Evolutionary conservation across 352 stramenopile species (phyloP).

Genomic region (Globisporangium okanoganense): DNA sequence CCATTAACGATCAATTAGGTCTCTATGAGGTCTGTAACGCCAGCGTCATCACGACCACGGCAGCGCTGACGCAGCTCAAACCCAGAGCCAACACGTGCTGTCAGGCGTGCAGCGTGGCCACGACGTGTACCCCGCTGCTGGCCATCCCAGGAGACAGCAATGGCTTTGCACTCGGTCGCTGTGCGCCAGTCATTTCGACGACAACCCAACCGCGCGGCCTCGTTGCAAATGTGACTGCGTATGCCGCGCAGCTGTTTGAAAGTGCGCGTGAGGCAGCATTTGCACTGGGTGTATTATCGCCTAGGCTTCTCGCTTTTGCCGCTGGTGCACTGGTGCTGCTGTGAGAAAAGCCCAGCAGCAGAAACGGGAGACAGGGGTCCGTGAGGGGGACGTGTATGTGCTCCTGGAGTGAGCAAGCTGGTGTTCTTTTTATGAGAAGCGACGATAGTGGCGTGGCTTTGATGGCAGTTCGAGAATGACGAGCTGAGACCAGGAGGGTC

Average conservation of each 20-base stretch:
- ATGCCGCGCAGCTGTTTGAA: neutral
- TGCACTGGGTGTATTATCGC: neutral
- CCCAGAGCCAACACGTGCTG: slow-evolving; percentile 2
- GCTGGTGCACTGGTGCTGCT: neutral
- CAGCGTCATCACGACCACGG: slow-evolving; percentile 2
- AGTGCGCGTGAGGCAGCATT: neutral
- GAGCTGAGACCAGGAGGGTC: too few species aligned
- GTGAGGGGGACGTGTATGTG: neutral
- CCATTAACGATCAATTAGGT: neutral
- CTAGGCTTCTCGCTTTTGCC: neutral
- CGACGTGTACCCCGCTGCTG: slow-evolving; percentile 3
- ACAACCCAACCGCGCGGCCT: neutral
- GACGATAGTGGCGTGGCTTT: too few species aligned
- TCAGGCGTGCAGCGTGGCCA: slow-evolving; percentile 4
- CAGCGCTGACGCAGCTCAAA: slow-evolving; percentile 3
- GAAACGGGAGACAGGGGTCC: neutral
- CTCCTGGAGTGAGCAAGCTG: neutral
- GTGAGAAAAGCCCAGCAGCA: neutral
- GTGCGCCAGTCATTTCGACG: neutral
- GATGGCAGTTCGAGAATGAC: too few species aligned
- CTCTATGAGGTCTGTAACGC: slow-evolving; percentile 5
- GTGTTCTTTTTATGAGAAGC: too few species aligned
- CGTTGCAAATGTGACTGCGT: neutral
- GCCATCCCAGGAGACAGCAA: neutral
- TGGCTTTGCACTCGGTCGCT: slow-evolving; percentile 1